phyloP scores from a whole-genome alignment of 176 grass and related monocot genomes.

The Leersia perrieri region DNA sequence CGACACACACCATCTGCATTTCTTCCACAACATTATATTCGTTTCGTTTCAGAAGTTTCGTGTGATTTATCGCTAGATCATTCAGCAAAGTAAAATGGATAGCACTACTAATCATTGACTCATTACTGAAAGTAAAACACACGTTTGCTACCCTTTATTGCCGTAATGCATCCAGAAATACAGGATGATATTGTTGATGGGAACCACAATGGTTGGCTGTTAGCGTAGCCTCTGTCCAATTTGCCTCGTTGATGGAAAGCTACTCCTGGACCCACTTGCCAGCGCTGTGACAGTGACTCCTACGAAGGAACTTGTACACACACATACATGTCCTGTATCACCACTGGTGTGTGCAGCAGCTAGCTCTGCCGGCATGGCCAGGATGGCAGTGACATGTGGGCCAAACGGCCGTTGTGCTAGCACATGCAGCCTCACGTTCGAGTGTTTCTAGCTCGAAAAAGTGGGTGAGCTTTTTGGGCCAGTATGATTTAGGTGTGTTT shows the following conservation, averaged over 20 bases:
- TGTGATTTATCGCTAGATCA: background rate
- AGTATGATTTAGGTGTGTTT: constrained; percentile 16
- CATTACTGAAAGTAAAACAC: background rate
- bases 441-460: background rate
- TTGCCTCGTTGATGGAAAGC: constrained; percentile 11
- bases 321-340: background rate
- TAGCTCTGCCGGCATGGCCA: constrained; percentile 23
- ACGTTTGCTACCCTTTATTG: background rate
- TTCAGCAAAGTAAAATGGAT: too few relatives aligned
- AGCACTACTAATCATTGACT: background rate
- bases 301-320: background rate
- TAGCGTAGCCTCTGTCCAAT: constrained; percentile 8
- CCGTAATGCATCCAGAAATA: background rate
- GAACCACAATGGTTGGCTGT: constrained; percentile 10
- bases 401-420: background rate
- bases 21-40: background rate
- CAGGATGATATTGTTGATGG: background rate
- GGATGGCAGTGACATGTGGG: constrained; percentile 25
- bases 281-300: constrained; percentile 25
- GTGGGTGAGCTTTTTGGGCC: background rate
- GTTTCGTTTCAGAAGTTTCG: background rate
- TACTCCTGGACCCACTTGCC: constrained; percentile 23
- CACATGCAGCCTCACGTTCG: constrained; percentile 33
- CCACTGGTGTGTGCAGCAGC: background rate
- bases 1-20: background rate